Evolutionary conservation across 2,329 filamentous ascomycete species (phyloP).

Genomic region (Pseudogymnoascus destructans): DNA sequence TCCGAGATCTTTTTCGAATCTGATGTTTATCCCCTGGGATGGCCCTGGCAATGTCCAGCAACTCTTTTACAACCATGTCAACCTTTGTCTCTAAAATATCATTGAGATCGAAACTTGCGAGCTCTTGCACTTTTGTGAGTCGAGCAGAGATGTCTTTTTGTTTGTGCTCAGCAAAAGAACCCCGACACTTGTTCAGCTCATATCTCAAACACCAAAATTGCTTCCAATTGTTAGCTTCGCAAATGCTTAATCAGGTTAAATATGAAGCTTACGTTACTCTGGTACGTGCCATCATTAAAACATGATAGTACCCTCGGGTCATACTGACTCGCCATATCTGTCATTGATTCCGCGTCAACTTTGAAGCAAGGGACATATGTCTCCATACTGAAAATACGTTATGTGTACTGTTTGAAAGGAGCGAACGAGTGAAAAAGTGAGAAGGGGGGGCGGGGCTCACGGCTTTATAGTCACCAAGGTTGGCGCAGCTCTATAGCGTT

Average conservation of each 20-base stretch:
- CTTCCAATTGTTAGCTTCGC: background rate
- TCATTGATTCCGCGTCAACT: background rate
- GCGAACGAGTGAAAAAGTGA: background rate
- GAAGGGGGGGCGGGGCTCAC: background rate
- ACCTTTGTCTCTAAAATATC: background rate
- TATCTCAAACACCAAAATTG: background rate
- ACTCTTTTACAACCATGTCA: background rate
- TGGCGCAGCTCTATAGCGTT: background rate
- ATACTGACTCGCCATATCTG: background rate
- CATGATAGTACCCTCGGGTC: background rate
- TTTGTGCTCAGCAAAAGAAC: background rate
- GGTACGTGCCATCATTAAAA: background rate
- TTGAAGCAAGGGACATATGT: background rate
- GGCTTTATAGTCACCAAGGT: background rate
- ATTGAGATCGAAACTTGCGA: background rate
- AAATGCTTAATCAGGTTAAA: background rate
- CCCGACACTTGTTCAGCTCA: background rate
- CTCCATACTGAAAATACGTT: background rate
- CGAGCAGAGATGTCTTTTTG: background rate
- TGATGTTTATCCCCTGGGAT: background rate
- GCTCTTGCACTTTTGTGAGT: background rate
- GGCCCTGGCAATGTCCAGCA: background rate
- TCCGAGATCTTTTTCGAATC: background rate
- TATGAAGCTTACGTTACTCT: background rate
- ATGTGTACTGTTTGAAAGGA: background rate